Evolutionary conservation across 768 basidiomycete species (phyloP).

Genomic region (Porphyrellus cyaneotinctus): DNA sequence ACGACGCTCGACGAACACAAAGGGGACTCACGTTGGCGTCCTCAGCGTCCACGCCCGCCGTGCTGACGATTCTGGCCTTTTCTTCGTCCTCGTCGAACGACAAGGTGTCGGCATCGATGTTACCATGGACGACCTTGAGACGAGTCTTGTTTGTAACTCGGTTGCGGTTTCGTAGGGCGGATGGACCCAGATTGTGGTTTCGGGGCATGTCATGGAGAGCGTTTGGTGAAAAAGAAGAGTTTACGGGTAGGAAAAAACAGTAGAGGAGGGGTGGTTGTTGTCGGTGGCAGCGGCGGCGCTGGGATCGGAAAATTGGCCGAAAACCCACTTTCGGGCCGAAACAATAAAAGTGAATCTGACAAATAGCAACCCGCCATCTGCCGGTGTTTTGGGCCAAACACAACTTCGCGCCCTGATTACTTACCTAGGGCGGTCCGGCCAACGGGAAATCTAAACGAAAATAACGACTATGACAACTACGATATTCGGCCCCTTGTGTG

Average conservation of each 20-base stretch:
- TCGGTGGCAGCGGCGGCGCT: conserved; percentile 54
- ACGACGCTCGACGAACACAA: conserved; percentile 33
- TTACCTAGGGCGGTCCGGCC: conserved; percentile 20
- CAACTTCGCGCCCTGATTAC: conserved; percentile 22
- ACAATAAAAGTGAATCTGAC: conserved; percentile 34
- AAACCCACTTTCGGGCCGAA: conserved; percentile 55
- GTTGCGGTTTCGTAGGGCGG: conserved; percentile 81
- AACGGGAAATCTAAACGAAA: conserved; percentile 8
- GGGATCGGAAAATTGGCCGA: conserved; percentile 61
- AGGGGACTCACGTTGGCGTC: conserved; percentile 81
- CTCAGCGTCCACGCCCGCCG: conserved; percentile 88
- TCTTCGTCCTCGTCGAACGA: conserved; percentile 85
- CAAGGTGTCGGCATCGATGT: conserved; percentile 74
- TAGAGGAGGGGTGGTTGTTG: conserved; percentile 37
- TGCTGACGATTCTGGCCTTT: conserved; percentile 75
- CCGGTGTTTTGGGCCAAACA: conserved; percentile 32
- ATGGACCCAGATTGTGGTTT: conserved; percentile 69
- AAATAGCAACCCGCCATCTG: conserved; percentile 26
- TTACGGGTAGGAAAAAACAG: conserved; percentile 32
- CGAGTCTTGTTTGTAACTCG: conserved; percentile 91
- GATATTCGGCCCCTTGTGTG: neutral
- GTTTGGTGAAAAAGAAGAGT: conserved; percentile 35
- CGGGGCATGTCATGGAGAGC: conserved; percentile 85
- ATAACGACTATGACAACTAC: conserved; percentile 9
- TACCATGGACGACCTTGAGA: conserved; percentile 78